Percentiles rank a stretch among this genome's conserved stretches.
Evolutionary conservation across 305 asterid species (phyloP).

Genomic region (Fraxinus greggii): DNA sequence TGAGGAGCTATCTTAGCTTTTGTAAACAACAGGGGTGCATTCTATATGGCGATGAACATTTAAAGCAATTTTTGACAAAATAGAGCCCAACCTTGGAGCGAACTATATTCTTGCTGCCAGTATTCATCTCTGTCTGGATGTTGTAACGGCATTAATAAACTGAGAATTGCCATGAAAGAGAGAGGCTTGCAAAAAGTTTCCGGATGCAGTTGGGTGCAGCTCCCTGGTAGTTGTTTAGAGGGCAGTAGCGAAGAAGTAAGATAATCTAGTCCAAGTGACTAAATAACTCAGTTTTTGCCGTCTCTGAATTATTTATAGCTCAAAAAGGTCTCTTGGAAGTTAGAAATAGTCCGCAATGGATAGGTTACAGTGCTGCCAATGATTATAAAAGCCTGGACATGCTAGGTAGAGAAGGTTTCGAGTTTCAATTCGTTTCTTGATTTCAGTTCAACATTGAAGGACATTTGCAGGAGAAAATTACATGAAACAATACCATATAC

Average conservation of each 20-base stretch:
- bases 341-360: neutral
- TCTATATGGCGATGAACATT: conserved; percentile 33
- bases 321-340: neutral
- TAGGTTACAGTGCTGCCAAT: neutral
- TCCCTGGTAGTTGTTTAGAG: conserved; percentile 14
- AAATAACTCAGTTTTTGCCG: neutral
- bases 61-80: conserved; percentile 41
- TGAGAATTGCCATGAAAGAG: conserved; percentile 45
- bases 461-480: neutral
- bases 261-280: neutral
- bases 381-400: neutral
- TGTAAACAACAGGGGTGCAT: conserved; percentile 45
- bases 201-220: conserved; percentile 55
- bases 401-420: neutral
- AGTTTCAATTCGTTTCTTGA: neutral
- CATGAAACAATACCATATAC: neutral
- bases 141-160: conserved; percentile 26
- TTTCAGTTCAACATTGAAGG: neutral
- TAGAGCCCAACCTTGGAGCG: conserved; percentile 55
- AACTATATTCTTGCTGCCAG: conserved; percentile 60
- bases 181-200: conserved; percentile 56
- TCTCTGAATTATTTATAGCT: neutral
- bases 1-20: conserved; percentile 68
- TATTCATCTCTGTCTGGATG: conserved; percentile 30
- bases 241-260: conserved; percentile 1